Conservation (phyloP, 164 flowering plant species). For the Saururus chinensis region DNA sequence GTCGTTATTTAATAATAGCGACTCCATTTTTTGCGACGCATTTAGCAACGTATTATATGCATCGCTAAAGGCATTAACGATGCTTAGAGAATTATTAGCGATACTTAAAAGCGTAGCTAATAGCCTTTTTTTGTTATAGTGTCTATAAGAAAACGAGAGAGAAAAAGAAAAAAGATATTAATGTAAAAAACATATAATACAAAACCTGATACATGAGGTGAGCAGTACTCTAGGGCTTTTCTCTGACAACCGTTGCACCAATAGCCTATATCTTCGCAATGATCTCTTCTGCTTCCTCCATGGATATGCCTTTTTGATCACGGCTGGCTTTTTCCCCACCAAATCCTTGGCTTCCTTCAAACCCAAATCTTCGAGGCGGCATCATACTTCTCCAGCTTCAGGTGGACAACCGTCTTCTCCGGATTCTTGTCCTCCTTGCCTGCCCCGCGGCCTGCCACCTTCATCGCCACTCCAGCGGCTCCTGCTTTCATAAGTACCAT, state of each 20-base stretch:
- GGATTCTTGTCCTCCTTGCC: too few relatives aligned
- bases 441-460: too few relatives aligned
- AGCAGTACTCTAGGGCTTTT: background rate
- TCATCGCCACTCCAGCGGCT: constrained; percentile 29
- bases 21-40: too few relatives aligned
- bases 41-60: too few relatives aligned
- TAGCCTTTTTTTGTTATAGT: too few relatives aligned
- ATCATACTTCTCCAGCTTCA: constrained; percentile 60
- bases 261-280: constrained; percentile 72
- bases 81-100: too few relatives aligned
- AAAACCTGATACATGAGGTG: background rate
- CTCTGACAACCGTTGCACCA: constrained; percentile 57
- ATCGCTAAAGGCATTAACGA: too few relatives aligned
- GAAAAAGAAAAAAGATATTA: too few relatives aligned
- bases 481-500: constrained; percentile 72
- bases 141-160: too few relatives aligned
- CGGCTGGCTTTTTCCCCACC: constrained; percentile 51
- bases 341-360: constrained; percentile 14
- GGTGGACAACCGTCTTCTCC: constrained; percentile 65
- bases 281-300: constrained; percentile 67
- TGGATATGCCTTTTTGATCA: constrained; percentile 71
- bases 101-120: too few relatives aligned
- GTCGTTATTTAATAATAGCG: too few relatives aligned
- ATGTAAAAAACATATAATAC: too few relatives aligned
- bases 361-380: constrained; percentile 56